Evolutionary conservation across 139 green algal species (phyloP).

Genomic region (Pleodorina starrii): DNA sequence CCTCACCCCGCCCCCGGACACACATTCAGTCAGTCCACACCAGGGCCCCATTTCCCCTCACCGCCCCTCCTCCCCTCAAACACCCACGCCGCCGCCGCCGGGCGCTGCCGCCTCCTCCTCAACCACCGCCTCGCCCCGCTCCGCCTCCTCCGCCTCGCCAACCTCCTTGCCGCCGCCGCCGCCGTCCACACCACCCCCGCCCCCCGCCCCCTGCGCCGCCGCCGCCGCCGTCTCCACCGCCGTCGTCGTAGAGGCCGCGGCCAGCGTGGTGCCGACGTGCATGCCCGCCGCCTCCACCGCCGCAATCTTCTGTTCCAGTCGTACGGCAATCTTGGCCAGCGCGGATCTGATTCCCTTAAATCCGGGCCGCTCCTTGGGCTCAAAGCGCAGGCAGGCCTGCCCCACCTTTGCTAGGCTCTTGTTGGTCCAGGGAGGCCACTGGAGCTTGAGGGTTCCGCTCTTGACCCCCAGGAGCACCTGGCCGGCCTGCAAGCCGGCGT

Average conservation of each 20-base stretch:
- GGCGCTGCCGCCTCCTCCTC: too few relatives aligned
- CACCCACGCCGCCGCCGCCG: too few relatives aligned
- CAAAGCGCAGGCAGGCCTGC: conserved; percentile 42
- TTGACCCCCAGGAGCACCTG: conserved; percentile 58
- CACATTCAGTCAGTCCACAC: too few relatives aligned
- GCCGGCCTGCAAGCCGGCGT: conserved; percentile 49
- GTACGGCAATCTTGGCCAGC: conserved; percentile 15
- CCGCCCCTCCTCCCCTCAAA: too few relatives aligned
- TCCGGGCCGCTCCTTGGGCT: conserved; percentile 46
- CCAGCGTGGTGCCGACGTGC: too few relatives aligned
- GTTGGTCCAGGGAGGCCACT: conserved; percentile 45
- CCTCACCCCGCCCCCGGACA: too few relatives aligned
- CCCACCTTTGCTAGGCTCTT: conserved; percentile 45
- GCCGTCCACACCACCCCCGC: background rate
- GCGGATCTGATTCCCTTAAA: conserved; percentile 42
- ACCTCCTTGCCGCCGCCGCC: background rate
- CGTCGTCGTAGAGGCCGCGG: background rate
- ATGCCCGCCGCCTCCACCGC: conserved; percentile 25
- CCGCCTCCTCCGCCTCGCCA: too few relatives aligned
- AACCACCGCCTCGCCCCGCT: background rate
- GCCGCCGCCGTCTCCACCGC: background rate
- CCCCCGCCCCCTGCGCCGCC: background rate
- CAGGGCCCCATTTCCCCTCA: too few relatives aligned
- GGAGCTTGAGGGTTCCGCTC: conserved; percentile 44
- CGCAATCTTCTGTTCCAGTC: conserved; percentile 34